These are phyloP conservation scores for Tuber microsphaerosporum DNA, from an alignment of 495 filamentous ascomycete species.

Conservation along the genomic window DNA sequence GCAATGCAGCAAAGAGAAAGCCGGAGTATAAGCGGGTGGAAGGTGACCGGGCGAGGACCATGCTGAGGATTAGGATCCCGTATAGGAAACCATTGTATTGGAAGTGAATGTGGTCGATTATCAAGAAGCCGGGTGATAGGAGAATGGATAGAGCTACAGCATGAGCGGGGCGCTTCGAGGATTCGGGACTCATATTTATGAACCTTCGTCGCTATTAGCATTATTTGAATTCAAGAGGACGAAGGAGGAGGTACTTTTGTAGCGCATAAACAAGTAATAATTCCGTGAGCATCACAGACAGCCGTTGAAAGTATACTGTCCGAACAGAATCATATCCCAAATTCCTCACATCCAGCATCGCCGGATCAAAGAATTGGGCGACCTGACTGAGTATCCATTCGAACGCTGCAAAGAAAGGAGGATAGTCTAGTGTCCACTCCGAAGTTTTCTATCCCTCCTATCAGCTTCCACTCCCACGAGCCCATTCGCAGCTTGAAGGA, in stretches of 20 bases:
- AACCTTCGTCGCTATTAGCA: constrained; percentile 49
- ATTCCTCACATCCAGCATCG: constrained; percentile 74
- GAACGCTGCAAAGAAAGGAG: constrained; percentile 93
- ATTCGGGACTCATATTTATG: constrained; percentile 57
- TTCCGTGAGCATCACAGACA: constrained; percentile 81
- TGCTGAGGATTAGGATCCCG: constrained; percentile 74
- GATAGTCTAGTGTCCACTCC: constrained; percentile 98
- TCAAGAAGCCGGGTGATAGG: constrained; percentile 83
- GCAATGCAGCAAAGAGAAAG: constrained; percentile 68
- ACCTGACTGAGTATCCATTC: constrained; percentile 86
- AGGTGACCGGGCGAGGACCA: constrained; percentile 70
- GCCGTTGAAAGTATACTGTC: constrained; percentile 85
- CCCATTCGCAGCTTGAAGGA: not conserved
- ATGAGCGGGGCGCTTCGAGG: constrained; percentile 69
- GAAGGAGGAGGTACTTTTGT: constrained; percentile 51
- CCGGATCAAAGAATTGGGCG: constrained; percentile 67
- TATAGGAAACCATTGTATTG: constrained; percentile 98
- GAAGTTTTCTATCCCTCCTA: constrained; percentile 62
- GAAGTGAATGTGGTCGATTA: constrained; percentile 98
- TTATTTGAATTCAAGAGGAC: not conserved
- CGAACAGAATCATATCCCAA: constrained; percentile 80
- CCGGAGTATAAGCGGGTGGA: constrained; percentile 72
- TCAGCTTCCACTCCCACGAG: constrained; percentile 8
- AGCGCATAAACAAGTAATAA: constrained; percentile 78
- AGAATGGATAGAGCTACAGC: constrained; percentile 82